Conservation (phyloP, 1,139 yeast genomes). For the Sugiyamaella neomexicana region DNA sequence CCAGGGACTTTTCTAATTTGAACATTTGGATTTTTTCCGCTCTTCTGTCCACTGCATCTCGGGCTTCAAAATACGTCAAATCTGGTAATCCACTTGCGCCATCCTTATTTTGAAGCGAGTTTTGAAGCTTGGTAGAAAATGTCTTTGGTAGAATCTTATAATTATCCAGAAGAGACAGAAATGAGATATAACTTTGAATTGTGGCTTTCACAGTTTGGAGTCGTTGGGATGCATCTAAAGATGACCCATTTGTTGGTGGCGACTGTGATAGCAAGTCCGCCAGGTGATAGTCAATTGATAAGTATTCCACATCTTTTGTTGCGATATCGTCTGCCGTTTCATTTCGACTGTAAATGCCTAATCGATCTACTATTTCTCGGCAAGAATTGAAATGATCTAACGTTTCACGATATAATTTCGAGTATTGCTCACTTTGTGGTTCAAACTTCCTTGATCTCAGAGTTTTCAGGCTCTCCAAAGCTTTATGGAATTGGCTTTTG, state of each 20-base stretch:
- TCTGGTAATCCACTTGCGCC: slow-evolving; percentile 20
- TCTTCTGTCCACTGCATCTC: slow-evolving; percentile 57
- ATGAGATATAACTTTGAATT: slow-evolving; percentile 28
- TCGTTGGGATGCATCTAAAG: slow-evolving; percentile 19
- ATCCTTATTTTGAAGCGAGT: slow-evolving; percentile 20
- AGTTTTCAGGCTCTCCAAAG: neutral
- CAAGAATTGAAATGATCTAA: slow-evolving; percentile 22
- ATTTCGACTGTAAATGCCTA: slow-evolving; percentile 58
- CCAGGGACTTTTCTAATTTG: slow-evolving; percentile 59
- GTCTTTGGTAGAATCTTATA: slow-evolving; percentile 30
- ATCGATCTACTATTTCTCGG: slow-evolving; percentile 31
- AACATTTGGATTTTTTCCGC: slow-evolving; percentile 72
- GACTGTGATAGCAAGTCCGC: slow-evolving; percentile 41
- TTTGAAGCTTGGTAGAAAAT: slow-evolving; percentile 22
- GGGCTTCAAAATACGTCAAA: slow-evolving; percentile 36
- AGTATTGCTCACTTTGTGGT: neutral
- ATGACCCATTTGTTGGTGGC: slow-evolving; percentile 18
- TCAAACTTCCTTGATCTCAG: slow-evolving; percentile 10
- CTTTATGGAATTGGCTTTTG: slow-evolving; percentile 5
- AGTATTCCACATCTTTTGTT: slow-evolving; percentile 54
- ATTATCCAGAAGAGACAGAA: slow-evolving; percentile 30
- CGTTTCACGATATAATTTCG: slow-evolving; percentile 3
- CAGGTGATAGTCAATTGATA: slow-evolving; percentile 52
- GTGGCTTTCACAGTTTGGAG: slow-evolving; percentile 27
- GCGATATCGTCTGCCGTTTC: slow-evolving; percentile 58